These are phyloP conservation scores for Microdochium nivale DNA, from an alignment of 2,329 filamentous ascomycete genomes.

Conservation along the genomic window DNA sequence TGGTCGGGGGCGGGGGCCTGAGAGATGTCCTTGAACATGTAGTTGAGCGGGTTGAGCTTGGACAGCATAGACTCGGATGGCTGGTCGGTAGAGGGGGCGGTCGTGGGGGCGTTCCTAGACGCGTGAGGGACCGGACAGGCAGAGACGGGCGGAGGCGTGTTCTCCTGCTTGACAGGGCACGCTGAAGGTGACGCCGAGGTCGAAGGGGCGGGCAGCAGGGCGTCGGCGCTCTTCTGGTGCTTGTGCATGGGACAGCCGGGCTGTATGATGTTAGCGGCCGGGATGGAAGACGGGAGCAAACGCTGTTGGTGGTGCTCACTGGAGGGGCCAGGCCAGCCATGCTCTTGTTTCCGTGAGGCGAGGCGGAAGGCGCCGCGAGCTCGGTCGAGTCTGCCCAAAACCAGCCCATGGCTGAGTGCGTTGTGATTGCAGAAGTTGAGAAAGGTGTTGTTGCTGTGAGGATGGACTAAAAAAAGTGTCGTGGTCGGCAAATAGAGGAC, in stretches of 20 bases:
- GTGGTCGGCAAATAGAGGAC: background rate
- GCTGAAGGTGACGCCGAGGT: constrained; percentile 10
- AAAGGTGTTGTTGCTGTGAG: background rate
- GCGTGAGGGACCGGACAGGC: constrained; percentile 39
- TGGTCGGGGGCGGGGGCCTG: constrained; percentile 72
- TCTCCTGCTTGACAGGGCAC: constrained; percentile 21
- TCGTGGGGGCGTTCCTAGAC: constrained; percentile 12
- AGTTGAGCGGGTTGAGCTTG: constrained; percentile 68
- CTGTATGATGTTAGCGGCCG: constrained; percentile 21
- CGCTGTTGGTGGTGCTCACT: constrained; percentile 7
- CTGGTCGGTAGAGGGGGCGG: constrained; percentile 14
- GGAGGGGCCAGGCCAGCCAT: constrained; percentile 6
- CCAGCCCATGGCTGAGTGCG: constrained; percentile 45
- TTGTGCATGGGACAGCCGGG: constrained; percentile 50
- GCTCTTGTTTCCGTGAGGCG: constrained; percentile 2
- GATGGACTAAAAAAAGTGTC: background rate
- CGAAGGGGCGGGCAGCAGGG: constrained; percentile 21
- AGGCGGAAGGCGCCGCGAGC: constrained; percentile 9
- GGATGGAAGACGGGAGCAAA: background rate
- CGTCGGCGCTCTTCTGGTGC: constrained; percentile 34
- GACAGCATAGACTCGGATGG: constrained; percentile 40
- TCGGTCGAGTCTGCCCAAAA: constrained; percentile 49
- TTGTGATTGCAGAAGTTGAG: background rate
- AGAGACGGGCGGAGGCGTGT: constrained; percentile 20
- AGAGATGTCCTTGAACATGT: constrained; percentile 85